Evolutionary conservation across 2,329 filamentous ascomycete genomes (phyloP).

Genomic region (Keithomyces neogunnii): DNA sequence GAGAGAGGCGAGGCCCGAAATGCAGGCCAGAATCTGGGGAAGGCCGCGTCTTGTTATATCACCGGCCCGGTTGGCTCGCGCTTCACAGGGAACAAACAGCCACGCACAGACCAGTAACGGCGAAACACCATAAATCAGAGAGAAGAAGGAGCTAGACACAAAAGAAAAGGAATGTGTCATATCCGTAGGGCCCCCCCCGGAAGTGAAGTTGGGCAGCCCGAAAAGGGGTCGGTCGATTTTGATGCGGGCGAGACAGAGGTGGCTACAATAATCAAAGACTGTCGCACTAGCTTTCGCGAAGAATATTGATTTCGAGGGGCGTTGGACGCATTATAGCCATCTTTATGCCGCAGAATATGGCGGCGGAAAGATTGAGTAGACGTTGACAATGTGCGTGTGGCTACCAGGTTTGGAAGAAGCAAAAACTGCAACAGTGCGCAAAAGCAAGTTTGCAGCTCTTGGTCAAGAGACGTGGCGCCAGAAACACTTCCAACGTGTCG

Average conservation of each 20-base stretch:
- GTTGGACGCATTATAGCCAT: slow-evolving; percentile 6
- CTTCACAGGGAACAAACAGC: not conserved
- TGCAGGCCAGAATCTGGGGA: slow-evolving; percentile 6
- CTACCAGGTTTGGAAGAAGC: slow-evolving; percentile 1
- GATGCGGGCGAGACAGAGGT: slow-evolving; percentile 6
- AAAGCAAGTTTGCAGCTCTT: slow-evolving; percentile 7
- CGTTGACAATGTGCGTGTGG: slow-evolving; percentile 1
- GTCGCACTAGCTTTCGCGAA: slow-evolving; percentile 4
- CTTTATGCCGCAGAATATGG: slow-evolving; percentile 5
- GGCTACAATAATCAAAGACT: slow-evolving; percentile 3
- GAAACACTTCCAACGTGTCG: not conserved
- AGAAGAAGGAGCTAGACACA: slow-evolving; percentile 2
- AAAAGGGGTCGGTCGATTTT: not conserved
- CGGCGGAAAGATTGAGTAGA: not conserved
- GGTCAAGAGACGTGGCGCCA: slow-evolving; percentile 1
- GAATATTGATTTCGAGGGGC: slow-evolving; percentile 2
- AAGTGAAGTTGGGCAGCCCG: slow-evolving; percentile 1
- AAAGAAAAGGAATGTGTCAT: not conserved
- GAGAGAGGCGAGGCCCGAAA: slow-evolving; percentile 3
- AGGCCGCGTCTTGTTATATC: slow-evolving; percentile 7
- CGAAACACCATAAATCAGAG: not conserved
- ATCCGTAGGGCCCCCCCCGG: not conserved
- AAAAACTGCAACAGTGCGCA: slow-evolving; percentile 5
- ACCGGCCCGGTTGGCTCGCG: not conserved
- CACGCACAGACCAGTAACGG: slow-evolving; percentile 1